Base-by-base conservation (phyloP, 2,329 filamentous ascomycete genomes). In the Alternaria brassicicola region DNA sequence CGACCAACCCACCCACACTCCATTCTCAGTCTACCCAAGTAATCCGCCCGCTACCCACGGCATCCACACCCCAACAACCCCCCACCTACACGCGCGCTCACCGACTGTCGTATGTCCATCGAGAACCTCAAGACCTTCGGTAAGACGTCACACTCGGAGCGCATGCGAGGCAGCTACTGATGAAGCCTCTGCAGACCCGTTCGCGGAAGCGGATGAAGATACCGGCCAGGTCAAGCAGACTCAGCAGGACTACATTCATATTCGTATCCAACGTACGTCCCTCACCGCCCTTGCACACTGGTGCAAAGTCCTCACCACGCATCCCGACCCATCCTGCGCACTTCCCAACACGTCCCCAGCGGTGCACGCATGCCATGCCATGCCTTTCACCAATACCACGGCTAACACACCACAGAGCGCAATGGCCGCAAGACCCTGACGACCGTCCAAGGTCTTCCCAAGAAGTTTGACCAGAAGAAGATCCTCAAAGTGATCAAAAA, bases 341-440 rank as follows among this genome's bases (percentile, higher is more conserved):
- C 38, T 19, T 21, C 21, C 25, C 38, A 51, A 9, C 30, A 19
- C 25, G 43, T 28, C 30, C 8, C 33, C n/a, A 39, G 12, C 4
- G 13, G 35, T 47, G 8, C 30, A 53, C 43, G 52, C n/a, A 10
- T 19, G 38, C 21, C 39, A 23, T 23, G 30, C 38, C 21, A 26
- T 13, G 31, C 21, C 26, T n/a, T 17, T 21, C 6, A 33, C 15
- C 36, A 26, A 12, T 25, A 33, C 7, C 39, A 28, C 19, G 15
- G 64, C 83, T 86, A 69, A 87, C 78, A 59, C 45, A 62, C 15
- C 10, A 21, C 80, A 98, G 95, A 99, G 85, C 95, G 95, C 85
- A 99, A 99, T 98, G 95, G 95, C 89, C 95, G 95, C 83, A 99
- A 99, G 88, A 98, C 95, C 85, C 87, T 99, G 90, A 99, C 95